These are phyloP conservation scores for Psidium friedrichsthalianum DNA, from an alignment of 345 rosid species.

Conservation along the genomic window DNA sequence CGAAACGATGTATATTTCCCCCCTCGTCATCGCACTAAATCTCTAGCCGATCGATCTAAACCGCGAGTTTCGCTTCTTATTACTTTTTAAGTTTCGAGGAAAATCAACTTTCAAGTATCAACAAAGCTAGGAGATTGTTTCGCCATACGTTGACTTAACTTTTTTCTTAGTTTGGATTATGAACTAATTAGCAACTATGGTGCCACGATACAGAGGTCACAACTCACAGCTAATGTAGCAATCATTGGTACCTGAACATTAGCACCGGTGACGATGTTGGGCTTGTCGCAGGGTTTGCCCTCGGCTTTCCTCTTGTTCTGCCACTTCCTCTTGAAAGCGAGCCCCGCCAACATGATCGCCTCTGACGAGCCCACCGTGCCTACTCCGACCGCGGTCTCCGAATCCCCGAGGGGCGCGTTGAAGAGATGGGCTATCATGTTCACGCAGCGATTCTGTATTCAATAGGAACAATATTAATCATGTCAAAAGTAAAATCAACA, in stretches of 20 bases:
- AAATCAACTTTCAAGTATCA: not conserved
- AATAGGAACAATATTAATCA: not conserved
- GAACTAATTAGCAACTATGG: not conserved
- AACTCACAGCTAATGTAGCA: not conserved
- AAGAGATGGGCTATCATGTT: conserved; percentile 48
- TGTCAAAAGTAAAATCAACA: not conserved
- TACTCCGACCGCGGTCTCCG: conserved; percentile 34
- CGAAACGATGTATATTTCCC: too few species aligned
- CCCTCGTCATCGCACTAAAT: not conserved
- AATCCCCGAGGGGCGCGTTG: conserved; percentile 37
- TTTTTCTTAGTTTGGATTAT: too few species aligned
- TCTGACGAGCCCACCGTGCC: conserved; percentile 48
- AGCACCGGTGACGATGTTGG: conserved; percentile 51
- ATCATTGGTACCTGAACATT: conserved; percentile 29
- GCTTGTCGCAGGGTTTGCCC: conserved; percentile 33
- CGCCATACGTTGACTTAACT: not conserved
- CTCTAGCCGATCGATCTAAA: not conserved
- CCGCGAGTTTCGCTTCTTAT: not conserved
- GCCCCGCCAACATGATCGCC: conserved; percentile 46
- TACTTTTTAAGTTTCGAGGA: not conserved
- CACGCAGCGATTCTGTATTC: conserved; percentile 37
- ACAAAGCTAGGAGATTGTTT: not conserved
- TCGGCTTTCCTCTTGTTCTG: conserved; percentile 34
- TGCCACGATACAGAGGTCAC: not conserved
- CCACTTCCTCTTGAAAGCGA: conserved; percentile 46